Percentiles rank a stretch among this genome's conserved stretches.
phyloP scores from a whole-genome alignment of 2,329 filamentous ascomycete genomes.

The Diaporthe humulicola region DNA sequence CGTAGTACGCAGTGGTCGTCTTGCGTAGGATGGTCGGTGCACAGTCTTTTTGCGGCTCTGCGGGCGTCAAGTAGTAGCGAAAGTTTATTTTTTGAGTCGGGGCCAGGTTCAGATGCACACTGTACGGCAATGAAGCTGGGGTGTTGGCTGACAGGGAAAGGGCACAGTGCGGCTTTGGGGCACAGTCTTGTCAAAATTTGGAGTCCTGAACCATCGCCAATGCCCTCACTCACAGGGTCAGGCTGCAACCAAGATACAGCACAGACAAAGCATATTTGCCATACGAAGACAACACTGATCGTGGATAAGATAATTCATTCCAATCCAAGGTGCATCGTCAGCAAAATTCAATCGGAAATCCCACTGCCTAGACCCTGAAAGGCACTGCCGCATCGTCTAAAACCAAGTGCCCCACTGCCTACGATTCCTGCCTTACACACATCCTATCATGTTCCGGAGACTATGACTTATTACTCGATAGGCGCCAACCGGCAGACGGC shows the following conservation, averaged over 20 bases:
- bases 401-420: constrained; percentile 19
- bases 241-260: neutral
- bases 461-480: constrained; percentile 72
- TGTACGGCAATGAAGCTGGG: neutral
- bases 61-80: constrained; percentile 34
- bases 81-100: constrained; percentile 35
- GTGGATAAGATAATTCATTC: too few relatives aligned
- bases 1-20: neutral
- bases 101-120: constrained; percentile 1
- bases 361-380: neutral
- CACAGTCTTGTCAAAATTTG: constrained; percentile 37
- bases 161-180: constrained; percentile 32
- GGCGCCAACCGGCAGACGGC: constrained; percentile 93
- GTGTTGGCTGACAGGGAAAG: neutral
- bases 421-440: neutral
- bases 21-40: neutral
- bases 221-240: constrained; percentile 17
- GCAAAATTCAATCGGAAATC: neutral
- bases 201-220: constrained; percentile 25
- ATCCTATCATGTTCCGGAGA: constrained; percentile 23
- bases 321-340: neutral
- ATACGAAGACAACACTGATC: too few relatives aligned
- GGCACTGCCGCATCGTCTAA: neutral
- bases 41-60: constrained; percentile 35
- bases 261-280: neutral